Conservation (phyloP, 495 filamentous ascomycete species). For the Trichodelitschia bisporula region DNA sequence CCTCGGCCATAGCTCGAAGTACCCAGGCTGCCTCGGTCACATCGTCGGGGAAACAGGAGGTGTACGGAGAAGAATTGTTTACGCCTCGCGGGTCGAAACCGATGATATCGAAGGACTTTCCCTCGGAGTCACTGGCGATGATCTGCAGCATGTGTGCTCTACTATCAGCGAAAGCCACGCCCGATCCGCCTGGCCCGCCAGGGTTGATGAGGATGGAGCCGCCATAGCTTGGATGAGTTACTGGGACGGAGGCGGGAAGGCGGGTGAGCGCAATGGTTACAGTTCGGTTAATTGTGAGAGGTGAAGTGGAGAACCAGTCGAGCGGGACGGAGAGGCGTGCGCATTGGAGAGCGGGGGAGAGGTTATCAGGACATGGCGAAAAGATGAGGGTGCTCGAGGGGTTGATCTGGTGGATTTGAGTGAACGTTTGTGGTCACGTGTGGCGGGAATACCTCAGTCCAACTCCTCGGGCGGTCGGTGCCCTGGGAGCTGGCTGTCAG, state of each 20-base stretch:
- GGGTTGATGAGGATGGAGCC: slow-evolving; percentile 19
- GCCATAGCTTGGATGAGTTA: slow-evolving; percentile 18
- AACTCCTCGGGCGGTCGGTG: too few relatives aligned
- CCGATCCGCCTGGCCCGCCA: slow-evolving; percentile 23
- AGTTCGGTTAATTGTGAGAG: slow-evolving; percentile 3
- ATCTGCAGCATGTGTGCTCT: too few relatives aligned
- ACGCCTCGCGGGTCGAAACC: slow-evolving; percentile 24
- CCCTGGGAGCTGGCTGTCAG: too few relatives aligned
- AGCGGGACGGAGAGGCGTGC: slow-evolving; percentile 18
- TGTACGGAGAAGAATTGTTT: slow-evolving; percentile 13
- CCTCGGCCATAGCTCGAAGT: slow-evolving; percentile 12
- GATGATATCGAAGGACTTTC: slow-evolving; percentile 28
- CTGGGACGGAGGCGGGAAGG: slow-evolving; percentile 17
- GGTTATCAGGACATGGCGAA: too few relatives aligned
- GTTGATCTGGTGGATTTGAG: too few relatives aligned
- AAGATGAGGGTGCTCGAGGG: too few relatives aligned
- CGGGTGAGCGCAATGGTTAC: slow-evolving; percentile 16
- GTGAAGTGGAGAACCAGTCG: slow-evolving; percentile 18
- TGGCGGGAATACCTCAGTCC: too few relatives aligned
- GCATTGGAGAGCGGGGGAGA: too few relatives aligned
- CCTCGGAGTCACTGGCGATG: slow-evolving; percentile 4
- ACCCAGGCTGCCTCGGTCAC: slow-evolving; percentile 10
- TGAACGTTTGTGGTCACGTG: too few relatives aligned
- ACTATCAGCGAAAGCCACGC: slow-evolving; percentile 10
- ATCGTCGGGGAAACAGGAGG: slow-evolving; percentile 22